These are phyloP conservation scores for Pharnaceum exiguum DNA, from an alignment of 148 eudicot genomes.

Conservation along the genomic window DNA sequence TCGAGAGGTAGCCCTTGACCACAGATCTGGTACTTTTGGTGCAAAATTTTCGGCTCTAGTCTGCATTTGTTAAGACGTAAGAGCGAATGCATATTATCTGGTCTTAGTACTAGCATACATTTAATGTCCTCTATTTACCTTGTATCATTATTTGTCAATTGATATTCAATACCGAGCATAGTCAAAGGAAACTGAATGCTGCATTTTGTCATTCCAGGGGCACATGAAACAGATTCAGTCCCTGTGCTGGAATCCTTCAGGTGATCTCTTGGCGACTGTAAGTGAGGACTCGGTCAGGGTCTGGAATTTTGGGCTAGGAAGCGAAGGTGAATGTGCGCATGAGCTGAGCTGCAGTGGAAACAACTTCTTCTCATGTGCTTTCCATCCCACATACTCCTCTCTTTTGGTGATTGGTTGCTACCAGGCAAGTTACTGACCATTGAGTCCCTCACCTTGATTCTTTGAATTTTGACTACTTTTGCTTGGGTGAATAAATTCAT, in stretches of 20 bases:
- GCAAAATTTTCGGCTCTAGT: no score
- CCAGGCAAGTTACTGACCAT: conserved; percentile 46
- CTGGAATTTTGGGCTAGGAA: conserved; percentile 72
- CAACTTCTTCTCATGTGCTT: conserved; percentile 78
- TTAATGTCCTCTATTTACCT: no score
- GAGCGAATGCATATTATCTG: no score
- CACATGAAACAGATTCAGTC: conserved; percentile 74
- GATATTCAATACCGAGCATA: no score
- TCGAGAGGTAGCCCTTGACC: no score
- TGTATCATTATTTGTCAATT: no score
- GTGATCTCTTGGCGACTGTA: conserved; percentile 81
- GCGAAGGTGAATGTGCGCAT: conserved; percentile 70
- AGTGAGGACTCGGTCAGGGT: conserved; percentile 92
- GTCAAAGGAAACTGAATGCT: not conserved
- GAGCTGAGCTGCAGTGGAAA: conserved; percentile 78
- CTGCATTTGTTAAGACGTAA: no score
- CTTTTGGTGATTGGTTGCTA: conserved; percentile 84
- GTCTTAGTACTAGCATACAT: no score
- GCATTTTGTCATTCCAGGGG: conserved; percentile 41
- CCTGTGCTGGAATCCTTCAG: conserved; percentile 87
- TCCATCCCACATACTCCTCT: conserved; percentile 81
- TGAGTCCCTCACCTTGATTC: not conserved
- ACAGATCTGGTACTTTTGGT: no score
- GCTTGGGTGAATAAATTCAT: not conserved
- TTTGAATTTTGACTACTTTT: not conserved